phyloP scores from a whole-genome alignment of 148 eudicot genomes.

The Vaccinium darrowii region DNA sequence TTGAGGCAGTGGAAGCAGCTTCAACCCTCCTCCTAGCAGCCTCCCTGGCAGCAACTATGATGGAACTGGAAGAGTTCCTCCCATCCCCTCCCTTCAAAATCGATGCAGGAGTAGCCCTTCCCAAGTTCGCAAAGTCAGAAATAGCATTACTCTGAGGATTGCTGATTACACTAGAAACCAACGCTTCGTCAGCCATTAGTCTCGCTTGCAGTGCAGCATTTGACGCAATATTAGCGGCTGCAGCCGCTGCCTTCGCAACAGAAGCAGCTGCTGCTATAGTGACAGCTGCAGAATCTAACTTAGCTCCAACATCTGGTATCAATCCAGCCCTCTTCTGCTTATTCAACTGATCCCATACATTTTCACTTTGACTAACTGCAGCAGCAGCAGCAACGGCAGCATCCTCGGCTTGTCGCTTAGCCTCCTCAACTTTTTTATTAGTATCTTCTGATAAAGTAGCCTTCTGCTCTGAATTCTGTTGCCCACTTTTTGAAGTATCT shows the following conservation, averaged over 20 bases:
- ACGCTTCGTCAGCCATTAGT: slow-evolving; percentile 76
- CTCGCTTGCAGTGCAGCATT: slow-evolving; percentile 74
- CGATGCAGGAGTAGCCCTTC: slow-evolving; percentile 47
- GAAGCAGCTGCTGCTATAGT: slow-evolving; percentile 83
- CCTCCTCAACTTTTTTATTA: slow-evolving; percentile 55
- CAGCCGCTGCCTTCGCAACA: slow-evolving; percentile 93
- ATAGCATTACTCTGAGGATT: slow-evolving; percentile 15
- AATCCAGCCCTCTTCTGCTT: slow-evolving; percentile 52
- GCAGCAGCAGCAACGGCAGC: slow-evolving; percentile 68
- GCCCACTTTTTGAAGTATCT: slow-evolving; percentile 28
- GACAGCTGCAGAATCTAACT: slow-evolving; percentile 74
- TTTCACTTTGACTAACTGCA: slow-evolving; percentile 60
- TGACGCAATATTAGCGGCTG: slow-evolving; percentile 84
- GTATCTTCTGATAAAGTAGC: slow-evolving; percentile 35
- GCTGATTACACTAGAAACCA: slow-evolving; percentile 25
- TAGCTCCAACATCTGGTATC: slow-evolving; percentile 57
- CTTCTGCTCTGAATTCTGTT: slow-evolving; percentile 33
- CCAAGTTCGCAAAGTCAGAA: slow-evolving; percentile 28
- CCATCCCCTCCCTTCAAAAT: slow-evolving; percentile 45
- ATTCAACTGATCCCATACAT: slow-evolving; percentile 66
- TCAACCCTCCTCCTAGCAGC: slow-evolving; percentile 79
- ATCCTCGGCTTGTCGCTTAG: slow-evolving; percentile 67
- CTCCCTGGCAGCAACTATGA: slow-evolving; percentile 78
- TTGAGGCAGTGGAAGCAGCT: slow-evolving; percentile 89
- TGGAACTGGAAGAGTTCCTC: slow-evolving; percentile 39